Percentiles rank a stretch among this genome's conserved stretches.
Evolutionary conservation across 1,284 basidiomycete genomes (phyloP).

Genomic region (Melampsora americana): DNA sequence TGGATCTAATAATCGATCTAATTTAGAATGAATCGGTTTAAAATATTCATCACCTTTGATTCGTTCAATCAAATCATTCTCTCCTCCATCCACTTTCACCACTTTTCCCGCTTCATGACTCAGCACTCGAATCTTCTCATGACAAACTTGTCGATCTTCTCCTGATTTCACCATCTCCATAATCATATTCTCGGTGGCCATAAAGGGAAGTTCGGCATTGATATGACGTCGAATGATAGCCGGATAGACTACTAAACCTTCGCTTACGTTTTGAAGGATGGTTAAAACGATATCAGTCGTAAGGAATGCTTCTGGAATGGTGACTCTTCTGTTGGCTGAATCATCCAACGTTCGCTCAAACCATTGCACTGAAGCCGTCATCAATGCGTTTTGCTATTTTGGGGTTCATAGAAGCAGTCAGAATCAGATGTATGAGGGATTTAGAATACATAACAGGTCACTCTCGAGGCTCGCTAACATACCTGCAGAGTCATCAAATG

Average conservation of each 20-base stretch:
- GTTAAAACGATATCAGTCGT: constrained; percentile 94
- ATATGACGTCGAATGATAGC: constrained; percentile 89
- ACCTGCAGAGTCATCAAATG: constrained; percentile 75
- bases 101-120: constrained; percentile 92
- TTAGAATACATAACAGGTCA: no score
- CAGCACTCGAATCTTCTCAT: constrained; percentile 93
- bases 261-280: constrained; percentile 89
- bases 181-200: constrained; percentile 92
- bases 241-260: constrained; percentile 96
- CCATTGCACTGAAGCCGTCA: constrained; percentile 90
- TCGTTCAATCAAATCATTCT: constrained; percentile 93
- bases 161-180: constrained; percentile 96
- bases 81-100: constrained; percentile 89
- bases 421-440: no score
- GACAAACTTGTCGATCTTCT: constrained; percentile 92
- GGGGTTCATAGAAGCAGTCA: no score
- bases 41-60: constrained; percentile 69
- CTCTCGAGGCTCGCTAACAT: not conserved
- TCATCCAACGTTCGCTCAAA: constrained; percentile 94
- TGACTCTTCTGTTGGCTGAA: constrained; percentile 90
- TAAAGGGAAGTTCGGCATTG: constrained; percentile 93
- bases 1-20: constrained; percentile 66
- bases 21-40: constrained; percentile 58
- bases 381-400: constrained; percentile 84
- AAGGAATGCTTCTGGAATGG: constrained; percentile 93